phyloP scores from a whole-genome alignment of 106 monocot genomes.

The Allium sativum region DNA sequence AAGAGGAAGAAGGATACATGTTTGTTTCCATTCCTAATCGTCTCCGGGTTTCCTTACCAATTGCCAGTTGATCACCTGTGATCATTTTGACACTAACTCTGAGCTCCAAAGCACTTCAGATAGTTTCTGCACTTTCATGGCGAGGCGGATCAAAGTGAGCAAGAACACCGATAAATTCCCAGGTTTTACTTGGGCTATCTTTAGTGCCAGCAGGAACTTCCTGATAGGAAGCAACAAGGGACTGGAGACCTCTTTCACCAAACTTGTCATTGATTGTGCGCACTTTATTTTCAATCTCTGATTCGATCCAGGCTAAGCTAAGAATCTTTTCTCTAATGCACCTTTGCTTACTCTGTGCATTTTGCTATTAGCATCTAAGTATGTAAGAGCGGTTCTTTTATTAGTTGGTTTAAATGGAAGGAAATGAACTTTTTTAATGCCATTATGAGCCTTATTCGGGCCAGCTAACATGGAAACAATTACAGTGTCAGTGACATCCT shows the following conservation, averaged over 20 bases:
- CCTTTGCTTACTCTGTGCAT: slow-evolving; percentile 60
- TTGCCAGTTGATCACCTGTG: slow-evolving; percentile 63
- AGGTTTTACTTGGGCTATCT: slow-evolving; percentile 41
- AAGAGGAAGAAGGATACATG: slow-evolving; percentile 62
- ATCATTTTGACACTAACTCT: slow-evolving; percentile 63
- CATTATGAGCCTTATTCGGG: slow-evolving; percentile 38
- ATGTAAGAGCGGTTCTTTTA: slow-evolving; percentile 54
- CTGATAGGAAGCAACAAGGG: slow-evolving; percentile 50
- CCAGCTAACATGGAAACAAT: slow-evolving; percentile 42
- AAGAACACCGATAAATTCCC: slow-evolving; percentile 48
- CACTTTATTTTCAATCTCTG: slow-evolving; percentile 34
- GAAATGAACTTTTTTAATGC: slow-evolving; percentile 41
- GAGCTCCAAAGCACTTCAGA: slow-evolving; percentile 41
- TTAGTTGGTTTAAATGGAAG: slow-evolving; percentile 57
- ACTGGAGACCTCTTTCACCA: slow-evolving; percentile 46
- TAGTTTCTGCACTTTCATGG: slow-evolving; percentile 57
- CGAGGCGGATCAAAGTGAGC: slow-evolving; percentile 54
- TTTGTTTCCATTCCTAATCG: slow-evolving; percentile 61
- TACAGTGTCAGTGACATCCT: slow-evolving; percentile 47
- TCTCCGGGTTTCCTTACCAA: slow-evolving; percentile 55
- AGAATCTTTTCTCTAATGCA: slow-evolving; percentile 55
- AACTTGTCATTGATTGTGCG: slow-evolving; percentile 35
- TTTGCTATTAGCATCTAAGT: slow-evolving; percentile 39
- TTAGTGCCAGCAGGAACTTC: slow-evolving; percentile 37
- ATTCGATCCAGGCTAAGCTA: slow-evolving; percentile 26